phyloP scores from a whole-genome alignment of 2,329 filamentous ascomycete species.

The Diaporthe batatas region DNA sequence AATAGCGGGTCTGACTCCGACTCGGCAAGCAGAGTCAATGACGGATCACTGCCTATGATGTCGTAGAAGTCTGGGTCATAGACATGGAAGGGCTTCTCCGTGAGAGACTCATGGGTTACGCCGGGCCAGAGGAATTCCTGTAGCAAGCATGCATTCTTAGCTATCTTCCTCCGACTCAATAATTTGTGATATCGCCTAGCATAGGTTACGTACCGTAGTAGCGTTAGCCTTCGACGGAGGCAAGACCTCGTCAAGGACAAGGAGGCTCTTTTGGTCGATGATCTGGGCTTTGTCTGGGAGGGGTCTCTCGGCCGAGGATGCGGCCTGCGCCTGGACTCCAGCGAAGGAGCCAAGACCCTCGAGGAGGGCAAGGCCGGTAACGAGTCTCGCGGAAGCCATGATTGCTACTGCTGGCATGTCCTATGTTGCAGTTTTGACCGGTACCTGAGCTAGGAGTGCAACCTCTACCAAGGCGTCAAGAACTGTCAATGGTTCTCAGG shows the following conservation, averaged over 20 bases:
- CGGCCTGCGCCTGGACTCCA: constrained; percentile 14
- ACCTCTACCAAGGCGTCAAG: background rate
- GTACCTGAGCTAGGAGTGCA: constrained; percentile 7
- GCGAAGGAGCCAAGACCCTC: constrained; percentile 23
- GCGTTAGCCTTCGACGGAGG: background rate
- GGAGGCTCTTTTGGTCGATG: constrained; percentile 19
- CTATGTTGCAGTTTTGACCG: background rate
- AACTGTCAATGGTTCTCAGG: background rate
- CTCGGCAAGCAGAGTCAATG: constrained; percentile 62
- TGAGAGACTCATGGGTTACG: constrained; percentile 23
- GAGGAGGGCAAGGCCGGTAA: constrained; percentile 3
- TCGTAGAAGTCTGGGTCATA: constrained; percentile 65
- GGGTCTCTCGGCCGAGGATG: background rate
- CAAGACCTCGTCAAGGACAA: constrained; percentile 11
- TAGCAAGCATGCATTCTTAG: background rate
- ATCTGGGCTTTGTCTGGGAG: constrained; percentile 11
- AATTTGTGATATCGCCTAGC: background rate
- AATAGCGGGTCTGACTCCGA: constrained; percentile 61
- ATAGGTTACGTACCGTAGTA: constrained; percentile 3
- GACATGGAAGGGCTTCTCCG: constrained; percentile 58
- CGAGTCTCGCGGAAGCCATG: constrained; percentile 16
- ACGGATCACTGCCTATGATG: constrained; percentile 62
- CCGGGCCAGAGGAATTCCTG: constrained; percentile 23
- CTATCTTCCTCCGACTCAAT: background rate
- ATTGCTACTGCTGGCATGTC: background rate